These are phyloP conservation scores for Discostella stelligera DNA, from an alignment of 352 stramenopile species.

Conservation along the genomic window DNA sequence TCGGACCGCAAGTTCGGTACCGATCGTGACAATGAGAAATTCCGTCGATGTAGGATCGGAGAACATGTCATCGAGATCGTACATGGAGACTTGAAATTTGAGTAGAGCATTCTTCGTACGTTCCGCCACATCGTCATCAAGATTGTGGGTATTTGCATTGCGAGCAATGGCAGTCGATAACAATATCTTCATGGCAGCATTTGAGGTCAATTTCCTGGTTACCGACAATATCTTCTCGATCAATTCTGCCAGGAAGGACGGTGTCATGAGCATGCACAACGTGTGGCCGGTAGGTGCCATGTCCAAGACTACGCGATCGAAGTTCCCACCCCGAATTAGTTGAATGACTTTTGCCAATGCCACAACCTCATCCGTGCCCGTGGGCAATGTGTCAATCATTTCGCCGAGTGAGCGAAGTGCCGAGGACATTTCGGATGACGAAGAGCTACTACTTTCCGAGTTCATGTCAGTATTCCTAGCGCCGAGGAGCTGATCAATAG, in stretches of 20 bases:
- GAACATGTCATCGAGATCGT: constrained; percentile 83
- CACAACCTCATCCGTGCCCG: constrained; percentile 87
- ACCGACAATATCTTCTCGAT: constrained; percentile 78
- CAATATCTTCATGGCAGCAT: constrained; percentile 71
- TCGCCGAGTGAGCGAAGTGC: constrained; percentile 79
- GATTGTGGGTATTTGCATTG: constrained; percentile 42
- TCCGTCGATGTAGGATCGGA: constrained; percentile 80
- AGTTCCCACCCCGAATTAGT: constrained; percentile 76
- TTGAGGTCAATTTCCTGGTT: constrained; percentile 74
- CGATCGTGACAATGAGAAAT: constrained; percentile 87
- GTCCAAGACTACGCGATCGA: constrained; percentile 86
- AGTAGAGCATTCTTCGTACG: constrained; percentile 69
- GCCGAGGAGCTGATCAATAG: background rate
- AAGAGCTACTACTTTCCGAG: constrained; percentile 12
- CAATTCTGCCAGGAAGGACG: constrained; percentile 85
- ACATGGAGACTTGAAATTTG: constrained; percentile 82
- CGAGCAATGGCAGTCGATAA: constrained; percentile 34
- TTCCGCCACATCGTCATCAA: constrained; percentile 55
- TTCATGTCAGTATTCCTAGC: constrained; percentile 5
- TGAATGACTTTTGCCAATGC: constrained; percentile 85
- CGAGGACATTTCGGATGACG: constrained; percentile 41
- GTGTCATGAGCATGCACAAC: constrained; percentile 84
- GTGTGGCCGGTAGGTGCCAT: constrained; percentile 89
- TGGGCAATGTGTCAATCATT: constrained; percentile 85
- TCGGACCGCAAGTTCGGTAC: constrained; percentile 80